Conservation (phyloP, 768 basidiomycete genomes). For the Russula ochroleuca region DNA sequence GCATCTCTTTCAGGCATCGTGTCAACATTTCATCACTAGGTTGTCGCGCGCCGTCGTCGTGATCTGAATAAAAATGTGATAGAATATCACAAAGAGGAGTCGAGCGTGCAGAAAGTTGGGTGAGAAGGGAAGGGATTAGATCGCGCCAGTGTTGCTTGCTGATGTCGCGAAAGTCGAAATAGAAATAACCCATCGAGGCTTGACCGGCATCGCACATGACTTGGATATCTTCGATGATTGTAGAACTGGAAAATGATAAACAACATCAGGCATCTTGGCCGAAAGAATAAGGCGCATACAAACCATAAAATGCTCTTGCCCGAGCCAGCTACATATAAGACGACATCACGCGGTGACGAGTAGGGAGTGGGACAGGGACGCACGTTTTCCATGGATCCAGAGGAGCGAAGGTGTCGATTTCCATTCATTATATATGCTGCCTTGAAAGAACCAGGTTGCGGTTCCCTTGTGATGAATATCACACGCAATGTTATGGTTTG, state of each 20-base stretch:
- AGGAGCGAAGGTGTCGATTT: neutral
- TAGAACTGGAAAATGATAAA: neutral
- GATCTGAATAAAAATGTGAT: neutral
- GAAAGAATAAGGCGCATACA: neutral
- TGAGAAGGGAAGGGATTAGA: neutral
- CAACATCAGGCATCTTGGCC: neutral
- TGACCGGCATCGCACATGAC: neutral
- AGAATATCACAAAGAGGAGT: neutral
- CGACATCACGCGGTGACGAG: neutral
- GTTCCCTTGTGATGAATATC: neutral
- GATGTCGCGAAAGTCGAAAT: neutral
- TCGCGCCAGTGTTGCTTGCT: neutral
- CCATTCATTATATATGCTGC: neutral
- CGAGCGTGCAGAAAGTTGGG: neutral
- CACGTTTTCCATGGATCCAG: slow-evolving; percentile 14
- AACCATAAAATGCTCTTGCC: slow-evolving; percentile 16
- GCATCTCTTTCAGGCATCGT: neutral
- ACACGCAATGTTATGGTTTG: neutral
- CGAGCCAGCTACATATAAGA: neutral
- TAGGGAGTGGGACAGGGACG: neutral
- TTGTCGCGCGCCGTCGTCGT: neutral
- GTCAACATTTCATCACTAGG: neutral
- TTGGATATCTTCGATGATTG: neutral
- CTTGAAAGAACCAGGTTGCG: slow-evolving; percentile 5
- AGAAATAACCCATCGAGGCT: slow-evolving; percentile 8